phyloP scores from a whole-genome alignment of 495 filamentous ascomycete genomes.

The Hypoxylon fragiforme region DNA sequence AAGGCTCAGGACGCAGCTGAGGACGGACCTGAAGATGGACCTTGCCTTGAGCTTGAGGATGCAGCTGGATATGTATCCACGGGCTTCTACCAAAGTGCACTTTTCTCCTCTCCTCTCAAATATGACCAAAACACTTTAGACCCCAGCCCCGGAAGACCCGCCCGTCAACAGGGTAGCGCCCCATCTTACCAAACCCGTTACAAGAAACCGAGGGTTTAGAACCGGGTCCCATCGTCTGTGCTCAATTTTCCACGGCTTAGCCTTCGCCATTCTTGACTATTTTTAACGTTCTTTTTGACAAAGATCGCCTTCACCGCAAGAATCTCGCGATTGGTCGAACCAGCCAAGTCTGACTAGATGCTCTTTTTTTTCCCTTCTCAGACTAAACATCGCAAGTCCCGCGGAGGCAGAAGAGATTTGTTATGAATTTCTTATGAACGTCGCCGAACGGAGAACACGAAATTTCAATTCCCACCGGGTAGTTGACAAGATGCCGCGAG shows the following conservation, averaged over 20 bases:
- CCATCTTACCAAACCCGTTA: slow-evolving; percentile 31
- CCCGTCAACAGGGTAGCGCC: slow-evolving; percentile 25
- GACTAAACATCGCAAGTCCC: slow-evolving; percentile 8
- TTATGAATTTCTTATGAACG: too few relatives aligned
- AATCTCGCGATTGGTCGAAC: slow-evolving; percentile 26
- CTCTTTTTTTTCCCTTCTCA: not conserved
- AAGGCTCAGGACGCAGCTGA: slow-evolving; percentile 2
- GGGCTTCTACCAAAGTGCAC: slow-evolving; percentile 25
- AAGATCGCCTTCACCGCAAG: slow-evolving; percentile 40
- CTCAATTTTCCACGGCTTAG: slow-evolving; percentile 29
- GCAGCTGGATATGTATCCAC: too few relatives aligned
- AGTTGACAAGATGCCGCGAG: slow-evolving; percentile 26
- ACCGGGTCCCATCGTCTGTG: slow-evolving; percentile 29
- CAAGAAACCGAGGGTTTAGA: slow-evolving; percentile 22
- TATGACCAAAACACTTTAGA: slow-evolving; percentile 17
- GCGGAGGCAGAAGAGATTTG: slow-evolving; percentile 8
- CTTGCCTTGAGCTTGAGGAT: too few relatives aligned
- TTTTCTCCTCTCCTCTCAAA: slow-evolving; percentile 16
- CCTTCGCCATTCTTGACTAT: slow-evolving; percentile 26
- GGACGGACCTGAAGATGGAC: too few relatives aligned
- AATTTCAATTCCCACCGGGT: slow-evolving; percentile 5
- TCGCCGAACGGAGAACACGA: slow-evolving; percentile 20
- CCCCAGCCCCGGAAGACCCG: slow-evolving; percentile 34
- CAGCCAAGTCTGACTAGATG: slow-evolving; percentile 24
- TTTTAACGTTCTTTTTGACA: slow-evolving; percentile 30